These are phyloP conservation scores for Paramecium caudatum DNA, from an alignment of 73 alveolate genomes.

Conservation along the genomic window DNA sequence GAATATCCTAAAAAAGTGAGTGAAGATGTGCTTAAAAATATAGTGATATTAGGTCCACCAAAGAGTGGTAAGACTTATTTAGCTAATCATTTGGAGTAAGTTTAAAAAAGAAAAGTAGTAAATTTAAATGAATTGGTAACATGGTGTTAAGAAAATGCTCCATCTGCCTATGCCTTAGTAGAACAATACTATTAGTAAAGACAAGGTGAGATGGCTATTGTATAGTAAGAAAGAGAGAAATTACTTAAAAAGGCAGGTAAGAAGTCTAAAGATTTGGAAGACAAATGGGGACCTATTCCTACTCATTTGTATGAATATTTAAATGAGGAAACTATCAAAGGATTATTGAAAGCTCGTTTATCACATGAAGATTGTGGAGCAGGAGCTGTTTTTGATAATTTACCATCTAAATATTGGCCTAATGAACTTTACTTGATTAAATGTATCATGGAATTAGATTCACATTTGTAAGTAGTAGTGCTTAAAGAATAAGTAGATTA, in stretches of 20 bases:
- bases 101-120: constrained; percentile 93
- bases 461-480: constrained; percentile 90
- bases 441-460: constrained; percentile 89
- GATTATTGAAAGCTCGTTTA: constrained; percentile 90
- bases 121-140: constrained; percentile 88
- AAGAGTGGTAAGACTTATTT: constrained; percentile 95
- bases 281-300: constrained; percentile 85
- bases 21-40: constrained; percentile 67
- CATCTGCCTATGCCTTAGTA: constrained; percentile 88
- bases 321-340: constrained; percentile 89
- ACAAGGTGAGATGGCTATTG: constrained; percentile 88
- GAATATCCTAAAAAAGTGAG: constrained; percentile 74
- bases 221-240: constrained; percentile 94
- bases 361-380: constrained; percentile 95
- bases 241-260: constrained; percentile 91
- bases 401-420: constrained; percentile 90
- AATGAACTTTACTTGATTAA: constrained; percentile 87
- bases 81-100: constrained; percentile 91
- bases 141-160: constrained; percentile 90
- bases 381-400: constrained; percentile 97
- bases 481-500: constrained; percentile 87
- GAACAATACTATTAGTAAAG: constrained; percentile 89
- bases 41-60: constrained; percentile 94
- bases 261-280: constrained; percentile 92
- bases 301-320: constrained; percentile 89